Conservation (phyloP, 768 basidiomycete species). For the Macrocybe gigantea region DNA sequence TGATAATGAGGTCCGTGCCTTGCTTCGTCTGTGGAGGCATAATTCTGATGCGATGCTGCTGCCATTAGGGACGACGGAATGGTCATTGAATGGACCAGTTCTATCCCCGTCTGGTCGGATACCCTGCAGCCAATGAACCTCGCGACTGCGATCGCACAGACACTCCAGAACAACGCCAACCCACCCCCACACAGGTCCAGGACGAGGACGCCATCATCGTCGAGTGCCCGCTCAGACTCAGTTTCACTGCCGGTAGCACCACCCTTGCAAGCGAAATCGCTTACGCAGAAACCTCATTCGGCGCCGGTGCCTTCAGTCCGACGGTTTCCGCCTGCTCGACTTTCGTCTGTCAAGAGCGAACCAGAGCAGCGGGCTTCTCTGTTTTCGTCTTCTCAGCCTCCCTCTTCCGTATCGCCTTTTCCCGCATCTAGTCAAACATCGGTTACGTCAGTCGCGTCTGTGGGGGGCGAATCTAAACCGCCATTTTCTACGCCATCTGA, state of each 20-base stretch:
- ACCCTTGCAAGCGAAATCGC: neutral
- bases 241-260: neutral
- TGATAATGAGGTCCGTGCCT: constrained; percentile 14
- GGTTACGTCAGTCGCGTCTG: too few species aligned
- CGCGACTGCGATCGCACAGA: neutral
- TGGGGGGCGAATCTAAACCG: too few species aligned
- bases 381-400: too few species aligned
- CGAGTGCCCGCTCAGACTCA: neutral
- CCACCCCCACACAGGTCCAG: neutral
- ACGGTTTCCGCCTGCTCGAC: too few species aligned
- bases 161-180: constrained; percentile 1
- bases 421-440: too few species aligned
- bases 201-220: neutral
- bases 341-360: too few species aligned
- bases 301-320: too few species aligned
- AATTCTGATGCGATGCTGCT: neutral
- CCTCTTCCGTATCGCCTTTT: too few species aligned
- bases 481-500: too few species aligned
- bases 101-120: constrained; percentile 28
- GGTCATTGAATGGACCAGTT: constrained; percentile 29
- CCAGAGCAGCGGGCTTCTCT: too few species aligned
- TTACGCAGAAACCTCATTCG: too few species aligned
- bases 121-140: constrained; percentile 12
- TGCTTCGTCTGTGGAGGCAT: neutral
- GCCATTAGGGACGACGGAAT: constrained; percentile 25